phyloP scores from a whole-genome alignment of 805 yeast genomes.

The Candida maltosa region DNA sequence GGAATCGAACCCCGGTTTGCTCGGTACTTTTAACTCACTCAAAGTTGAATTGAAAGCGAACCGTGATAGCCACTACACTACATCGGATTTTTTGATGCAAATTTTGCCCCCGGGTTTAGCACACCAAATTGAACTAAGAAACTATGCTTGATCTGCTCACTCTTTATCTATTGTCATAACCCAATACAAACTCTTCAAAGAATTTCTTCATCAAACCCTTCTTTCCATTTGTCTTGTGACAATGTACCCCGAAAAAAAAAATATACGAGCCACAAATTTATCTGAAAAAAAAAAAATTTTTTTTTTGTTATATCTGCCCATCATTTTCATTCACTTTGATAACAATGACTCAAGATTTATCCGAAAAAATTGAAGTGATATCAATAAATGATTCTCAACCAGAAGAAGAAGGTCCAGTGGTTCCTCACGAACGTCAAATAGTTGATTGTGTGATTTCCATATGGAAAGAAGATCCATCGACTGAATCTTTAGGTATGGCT shows the following conservation, averaged over 20 bases:
- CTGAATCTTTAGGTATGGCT: constrained; percentile 54
- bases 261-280: too few species aligned
- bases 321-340: neutral
- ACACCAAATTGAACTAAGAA: too few species aligned
- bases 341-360: constrained; percentile 6
- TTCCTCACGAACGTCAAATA: constrained; percentile 59
- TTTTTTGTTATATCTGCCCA: too few species aligned
- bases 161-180: neutral
- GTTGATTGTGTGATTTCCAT: constrained; percentile 57
- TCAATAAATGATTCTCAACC: constrained; percentile 30
- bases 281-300: too few species aligned
- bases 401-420: constrained; percentile 21
- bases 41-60: constrained; percentile 6
- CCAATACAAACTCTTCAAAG: neutral
- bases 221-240: neutral
- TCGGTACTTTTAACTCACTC: too few species aligned
- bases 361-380: constrained; percentile 30
- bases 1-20: constrained; percentile 80
- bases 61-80: constrained; percentile 9
- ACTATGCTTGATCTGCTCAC: too few species aligned
- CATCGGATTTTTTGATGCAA: constrained; percentile 4
- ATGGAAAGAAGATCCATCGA: constrained; percentile 66
- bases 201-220: neutral
- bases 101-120: neutral
- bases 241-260: too few species aligned